A percentile compares a stretch with the other conserved stretches of the same genome.
Evolutionary conservation across 345 rosid species (phyloP).

Genomic region (Eucalyptus globulus): DNA sequence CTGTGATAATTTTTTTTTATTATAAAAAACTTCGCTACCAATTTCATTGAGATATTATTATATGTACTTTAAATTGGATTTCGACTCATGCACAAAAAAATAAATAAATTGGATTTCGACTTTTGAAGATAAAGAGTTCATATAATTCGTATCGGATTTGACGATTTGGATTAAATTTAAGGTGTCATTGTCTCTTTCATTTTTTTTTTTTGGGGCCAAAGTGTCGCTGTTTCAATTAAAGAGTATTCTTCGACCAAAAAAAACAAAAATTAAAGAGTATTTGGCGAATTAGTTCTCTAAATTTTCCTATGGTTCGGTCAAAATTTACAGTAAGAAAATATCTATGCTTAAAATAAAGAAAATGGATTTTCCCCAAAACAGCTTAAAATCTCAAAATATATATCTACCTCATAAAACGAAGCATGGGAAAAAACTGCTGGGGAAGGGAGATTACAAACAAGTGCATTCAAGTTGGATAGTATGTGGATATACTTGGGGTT

Average conservation of each 20-base stretch:
- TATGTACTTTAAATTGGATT: background rate
- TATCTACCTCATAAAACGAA: background rate
- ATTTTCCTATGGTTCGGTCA: too few relatives aligned
- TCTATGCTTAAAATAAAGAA: background rate
- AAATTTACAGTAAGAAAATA: too few relatives aligned
- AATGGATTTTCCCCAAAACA: background rate
- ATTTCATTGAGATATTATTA: background rate
- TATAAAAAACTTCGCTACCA: background rate
- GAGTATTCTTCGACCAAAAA: too few relatives aligned
- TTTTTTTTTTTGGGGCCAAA: too few relatives aligned
- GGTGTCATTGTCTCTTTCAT: accelerated
- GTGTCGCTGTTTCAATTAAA: background rate
- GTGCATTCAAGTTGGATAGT: background rate
- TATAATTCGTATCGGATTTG: too few relatives aligned
- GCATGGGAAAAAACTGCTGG: background rate
- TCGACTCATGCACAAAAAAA: too few relatives aligned
- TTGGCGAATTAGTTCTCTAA: background rate
- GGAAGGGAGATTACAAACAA: background rate
- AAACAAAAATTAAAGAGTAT: too few relatives aligned
- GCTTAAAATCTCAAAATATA: background rate
- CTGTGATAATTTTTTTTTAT: background rate
- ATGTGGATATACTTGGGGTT: background rate
- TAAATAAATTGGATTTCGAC: too few relatives aligned
- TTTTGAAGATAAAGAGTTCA: background rate
- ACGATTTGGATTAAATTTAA: too few relatives aligned